Percentiles rank a stretch among this genome's conserved stretches.
phyloP scores from a whole-genome alignment of 2,329 filamentous ascomycete species.

The Alternaria ethzedia region DNA sequence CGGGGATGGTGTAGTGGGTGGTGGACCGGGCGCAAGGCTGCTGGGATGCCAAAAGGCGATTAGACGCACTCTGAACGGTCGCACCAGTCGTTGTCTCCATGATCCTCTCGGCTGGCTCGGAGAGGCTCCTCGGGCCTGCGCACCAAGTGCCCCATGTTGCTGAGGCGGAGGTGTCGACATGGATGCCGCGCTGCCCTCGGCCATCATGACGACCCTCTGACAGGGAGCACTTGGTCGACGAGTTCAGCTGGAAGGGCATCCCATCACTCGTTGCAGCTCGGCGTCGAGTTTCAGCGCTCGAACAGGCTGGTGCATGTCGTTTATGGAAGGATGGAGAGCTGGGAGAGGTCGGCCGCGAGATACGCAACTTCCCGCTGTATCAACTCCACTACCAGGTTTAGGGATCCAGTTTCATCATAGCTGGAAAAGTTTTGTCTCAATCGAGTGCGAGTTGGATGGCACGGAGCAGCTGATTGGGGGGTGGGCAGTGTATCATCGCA shows the following conservation, averaged over 20 bases:
- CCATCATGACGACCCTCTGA: constrained; percentile 10
- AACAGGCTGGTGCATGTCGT: constrained; percentile 32
- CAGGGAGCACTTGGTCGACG: constrained; percentile 31
- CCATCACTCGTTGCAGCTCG: constrained; percentile 31
- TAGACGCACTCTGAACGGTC: constrained; percentile 33
- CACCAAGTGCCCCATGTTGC: constrained; percentile 41
- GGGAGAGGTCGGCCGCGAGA: constrained; percentile 15
- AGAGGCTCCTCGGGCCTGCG: constrained; percentile 27
- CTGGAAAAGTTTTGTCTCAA: constrained; percentile 5
- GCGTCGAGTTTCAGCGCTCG: constrained; percentile 34
- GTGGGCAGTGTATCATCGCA: constrained; percentile 2
- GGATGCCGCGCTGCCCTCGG: constrained; percentile 19
- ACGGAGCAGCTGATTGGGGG: constrained; percentile 16
- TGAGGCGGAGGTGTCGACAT: constrained; percentile 33
- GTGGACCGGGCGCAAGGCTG: constrained; percentile 45
- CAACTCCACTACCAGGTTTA: constrained; percentile 14
- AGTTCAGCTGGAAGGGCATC: constrained; percentile 13
- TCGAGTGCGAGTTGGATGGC: not conserved
- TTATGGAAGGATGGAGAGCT: constrained; percentile 24
- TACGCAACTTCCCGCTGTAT: constrained; percentile 21
- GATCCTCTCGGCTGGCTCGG: constrained; percentile 26
- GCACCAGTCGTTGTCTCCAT: constrained; percentile 28
- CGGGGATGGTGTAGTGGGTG: constrained; percentile 38
- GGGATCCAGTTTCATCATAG: constrained; percentile 3
- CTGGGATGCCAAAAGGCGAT: constrained; percentile 37